These are phyloP conservation scores for Yarrowia keelungensis DNA, from an alignment of 805 yeast species.

Conservation along the genomic window DNA sequence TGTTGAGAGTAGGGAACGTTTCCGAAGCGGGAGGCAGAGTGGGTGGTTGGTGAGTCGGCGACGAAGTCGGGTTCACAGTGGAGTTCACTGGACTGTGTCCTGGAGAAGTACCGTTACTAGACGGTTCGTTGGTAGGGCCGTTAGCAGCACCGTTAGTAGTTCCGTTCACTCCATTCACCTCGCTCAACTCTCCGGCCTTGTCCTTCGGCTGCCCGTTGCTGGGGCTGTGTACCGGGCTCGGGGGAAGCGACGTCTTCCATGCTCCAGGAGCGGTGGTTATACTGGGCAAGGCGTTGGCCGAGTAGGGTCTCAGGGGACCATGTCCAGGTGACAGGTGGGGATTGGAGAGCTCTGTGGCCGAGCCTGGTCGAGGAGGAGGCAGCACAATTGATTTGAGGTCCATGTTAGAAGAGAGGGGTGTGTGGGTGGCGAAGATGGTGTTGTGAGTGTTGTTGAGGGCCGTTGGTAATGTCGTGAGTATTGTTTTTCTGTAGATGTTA, in stretches of 20 bases:
- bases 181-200: not conserved
- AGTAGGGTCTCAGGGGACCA: conserved; percentile 27
- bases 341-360: conserved; percentile 24
- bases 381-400: conserved; percentile 38
- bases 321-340: conserved; percentile 19
- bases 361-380: conserved; percentile 35
- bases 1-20: conserved; percentile 23
- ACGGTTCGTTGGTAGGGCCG: not conserved
- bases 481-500: not conserved
- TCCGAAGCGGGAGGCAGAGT: not conserved
- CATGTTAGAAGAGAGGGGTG: not conserved
- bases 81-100: conserved; percentile 1
- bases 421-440: too few relatives aligned
- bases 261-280: conserved; percentile 28
- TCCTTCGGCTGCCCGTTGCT: conserved; percentile 13
- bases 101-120: not conserved
- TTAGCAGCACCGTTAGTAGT: not conserved
- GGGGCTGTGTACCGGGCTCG: conserved; percentile 25
- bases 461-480: not conserved
- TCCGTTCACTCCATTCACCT: not conserved
- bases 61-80: not conserved
- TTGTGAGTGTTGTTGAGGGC: too few relatives aligned
- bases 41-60: not conserved
- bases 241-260: conserved; percentile 23
- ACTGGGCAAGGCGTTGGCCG: conserved; percentile 31